Base-by-base conservation (phyloP, 2,329 filamentous ascomycete species). In the Chalara sp. region DNA sequence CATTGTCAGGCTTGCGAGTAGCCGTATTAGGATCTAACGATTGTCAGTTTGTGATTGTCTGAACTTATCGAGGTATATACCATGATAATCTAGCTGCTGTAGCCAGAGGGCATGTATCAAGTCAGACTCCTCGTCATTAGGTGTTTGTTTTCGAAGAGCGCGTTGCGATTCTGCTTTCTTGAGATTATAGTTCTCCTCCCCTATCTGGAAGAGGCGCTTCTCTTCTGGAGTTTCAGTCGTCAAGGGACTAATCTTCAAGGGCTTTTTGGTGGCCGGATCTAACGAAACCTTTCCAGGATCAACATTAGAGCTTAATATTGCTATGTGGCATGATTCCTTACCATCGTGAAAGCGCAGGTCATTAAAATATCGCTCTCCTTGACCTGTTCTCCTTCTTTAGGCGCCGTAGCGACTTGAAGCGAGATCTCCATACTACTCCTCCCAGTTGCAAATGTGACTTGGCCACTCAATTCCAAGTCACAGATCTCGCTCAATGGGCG, bases 291-390 rank as follows among this genome's bases (percentile, higher is more conserved):
- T 31, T 44, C 11, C n/a, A 30, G 6, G 2, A 29, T 44, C 28
- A 43, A 28, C 4, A 43, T 28, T 2, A 35, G 21, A 29, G 30
- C n/a, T 30, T 13, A n/a, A 21, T 39, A 32, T 6, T 28, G 8
- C 35, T 44, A 13, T 31, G 39, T 21, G n/a, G 12, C 12, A 6
- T 21, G n/a, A 40, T 40, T 43, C 42, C 6, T 12, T 2, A 87
- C 84, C 84, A 88, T 87, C 0, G 84, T 87, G 61, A 87, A 87
- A 6, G 81, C 79, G 66, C 84, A 87, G n/a, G 81, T 84, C 66
- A 87, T 77, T 50, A 87, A 66, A 1, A 86, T 70, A 63, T 87
- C 83, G 42, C 83, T 77, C 2, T 79, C 72, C 55, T 75, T 75
- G 11, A 70, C 67, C 35, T 68, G 62, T 55, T 79, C 65, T 4